Evolutionary conservation across 768 basidiomycete species (phyloP), one percentile per base, ranked within the genome.

Genomic region (Boletus rex-veris): DNA sequence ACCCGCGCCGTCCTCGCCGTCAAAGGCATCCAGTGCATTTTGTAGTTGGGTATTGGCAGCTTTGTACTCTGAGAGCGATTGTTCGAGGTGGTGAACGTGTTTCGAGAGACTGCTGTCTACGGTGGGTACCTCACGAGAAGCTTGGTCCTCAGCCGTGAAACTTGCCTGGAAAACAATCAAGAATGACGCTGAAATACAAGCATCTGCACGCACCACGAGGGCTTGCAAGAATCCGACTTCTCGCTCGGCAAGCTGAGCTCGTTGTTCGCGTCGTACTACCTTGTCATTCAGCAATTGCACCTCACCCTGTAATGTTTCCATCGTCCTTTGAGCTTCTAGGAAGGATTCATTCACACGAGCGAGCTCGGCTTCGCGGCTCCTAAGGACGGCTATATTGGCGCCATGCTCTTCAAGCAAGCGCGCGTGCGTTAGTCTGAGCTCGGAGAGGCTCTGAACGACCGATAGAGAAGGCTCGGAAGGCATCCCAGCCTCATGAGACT

Each of bases 181-280:
- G n/a, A 16, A 35, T 5, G 10, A 41, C 12, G 19, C 19, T 16
- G 19, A n/a, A 24, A 7, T 28, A 10, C 53, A 8, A 12, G 26
- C 8, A 3, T 41, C 40, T 18, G 41, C n/a, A 75, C 84, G 45
- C 45, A 86, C 86, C 62, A 89, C 72, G n/a, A 90, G 73, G 0
- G 83, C 84, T 55, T 83, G 76, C 51, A 87, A 63, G 63, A 85
- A 87, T n/a, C 77, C 74, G n/a, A 81, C 77, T 59, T 90, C 87
- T 30, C 82, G 66, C 59, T 88, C 85, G 0, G 75, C 73, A 5
- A 82, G 66, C 11, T 67, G 63, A n/a, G 68, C 58, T 5, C 73
- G 67, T 52, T 73, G 71, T 41, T 78, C 74, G n/a, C 71, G 69
- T 28, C 75, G 69, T 18, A 48, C 54, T 2, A 69, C 65, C 50